phyloP scores from a whole-genome alignment of 177 flowering plant species.

The Vitis hybrid region DNA sequence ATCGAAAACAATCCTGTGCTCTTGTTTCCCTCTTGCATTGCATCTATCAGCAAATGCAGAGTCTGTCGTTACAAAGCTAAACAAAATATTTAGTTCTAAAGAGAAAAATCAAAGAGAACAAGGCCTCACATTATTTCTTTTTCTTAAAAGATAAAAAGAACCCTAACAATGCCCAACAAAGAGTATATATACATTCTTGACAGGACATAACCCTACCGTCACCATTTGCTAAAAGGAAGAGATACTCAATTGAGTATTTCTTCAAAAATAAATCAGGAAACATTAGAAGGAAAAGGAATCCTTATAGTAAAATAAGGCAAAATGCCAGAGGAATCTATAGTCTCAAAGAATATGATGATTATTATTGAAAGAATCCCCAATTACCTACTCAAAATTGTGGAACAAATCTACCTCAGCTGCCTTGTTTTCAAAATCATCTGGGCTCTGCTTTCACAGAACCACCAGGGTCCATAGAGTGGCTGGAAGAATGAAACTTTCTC shows the following conservation, averaged over 20 bases:
- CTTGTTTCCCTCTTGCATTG: too few species aligned
- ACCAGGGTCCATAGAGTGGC: background rate
- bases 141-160: background rate
- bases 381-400: conserved; percentile 2
- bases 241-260: background rate
- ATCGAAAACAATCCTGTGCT: too few species aligned
- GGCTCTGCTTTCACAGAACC: background rate
- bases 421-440: background rate
- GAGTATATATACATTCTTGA: background rate
- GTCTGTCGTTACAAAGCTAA: background rate
- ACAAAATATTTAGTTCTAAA: background rate
- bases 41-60: too few species aligned
- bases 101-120: background rate
- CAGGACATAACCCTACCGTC: background rate
- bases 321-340: background rate
- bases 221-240: background rate
- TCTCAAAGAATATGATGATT: background rate
- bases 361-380: background rate
- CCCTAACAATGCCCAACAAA: background rate
- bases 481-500: conserved; percentile 3
- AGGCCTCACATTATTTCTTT: background rate
- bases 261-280: conserved; percentile 1
- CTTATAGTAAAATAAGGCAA: background rate
- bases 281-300: background rate
- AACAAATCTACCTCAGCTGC: conserved; percentile 1